Conservation (phyloP, 306 rosid species). For the Geum urbanum region DNA sequence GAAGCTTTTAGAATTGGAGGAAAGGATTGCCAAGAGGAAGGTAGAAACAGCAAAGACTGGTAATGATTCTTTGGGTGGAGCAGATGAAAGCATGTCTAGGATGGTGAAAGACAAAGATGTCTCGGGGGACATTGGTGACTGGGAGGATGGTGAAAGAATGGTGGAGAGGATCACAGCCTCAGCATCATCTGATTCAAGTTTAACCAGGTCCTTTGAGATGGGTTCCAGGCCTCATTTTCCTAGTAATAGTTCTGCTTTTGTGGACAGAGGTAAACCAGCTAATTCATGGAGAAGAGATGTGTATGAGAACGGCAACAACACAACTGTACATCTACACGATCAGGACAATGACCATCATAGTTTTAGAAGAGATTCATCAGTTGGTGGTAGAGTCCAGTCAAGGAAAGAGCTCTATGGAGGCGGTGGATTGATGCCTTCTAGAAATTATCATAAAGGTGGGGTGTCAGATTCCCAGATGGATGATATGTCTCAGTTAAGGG, state of each 20-base stretch:
- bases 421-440: constrained; percentile 55
- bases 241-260: constrained; percentile 49
- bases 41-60: constrained; percentile 50
- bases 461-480: constrained; percentile 51
- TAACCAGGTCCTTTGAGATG: constrained; percentile 58
- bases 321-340: constrained; percentile 52
- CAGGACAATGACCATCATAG: constrained; percentile 51
- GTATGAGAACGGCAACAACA: constrained; percentile 62
- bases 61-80: constrained; percentile 32
- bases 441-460: constrained; percentile 49
- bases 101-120: constrained; percentile 52
- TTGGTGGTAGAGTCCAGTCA: constrained; percentile 53
- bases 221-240: constrained; percentile 60
- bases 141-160: constrained; percentile 96
- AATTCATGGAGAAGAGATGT: constrained; percentile 79
- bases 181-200: constrained; percentile 75
- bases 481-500: constrained; percentile 52
- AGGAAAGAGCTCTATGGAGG: constrained; percentile 66
- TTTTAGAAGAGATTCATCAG: constrained; percentile 49
- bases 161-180: constrained; percentile 78
- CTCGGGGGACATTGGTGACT: constrained; percentile 63
- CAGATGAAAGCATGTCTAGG: constrained; percentile 47
- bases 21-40: constrained; percentile 79
- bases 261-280: constrained; percentile 63
- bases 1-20: constrained; percentile 88